phyloP scores from a whole-genome alignment of 208 protist species.

The Trypanosoma scelopori region DNA sequence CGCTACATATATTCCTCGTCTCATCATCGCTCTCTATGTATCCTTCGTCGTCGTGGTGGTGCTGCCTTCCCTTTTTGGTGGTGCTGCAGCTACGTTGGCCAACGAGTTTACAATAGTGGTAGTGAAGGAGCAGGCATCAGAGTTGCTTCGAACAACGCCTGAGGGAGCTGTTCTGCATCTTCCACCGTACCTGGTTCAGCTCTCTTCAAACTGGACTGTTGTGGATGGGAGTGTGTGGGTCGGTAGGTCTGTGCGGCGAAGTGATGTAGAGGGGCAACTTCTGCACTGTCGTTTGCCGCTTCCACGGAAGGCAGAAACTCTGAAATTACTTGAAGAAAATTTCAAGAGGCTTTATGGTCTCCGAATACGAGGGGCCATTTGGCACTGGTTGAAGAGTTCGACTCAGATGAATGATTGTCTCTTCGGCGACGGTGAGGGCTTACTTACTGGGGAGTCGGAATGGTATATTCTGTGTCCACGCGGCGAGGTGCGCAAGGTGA shows the following conservation, averaged over 20 bases:
- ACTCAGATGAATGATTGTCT: constrained; percentile 41
- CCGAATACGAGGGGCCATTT: constrained; percentile 32
- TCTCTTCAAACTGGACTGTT: constrained; percentile 82
- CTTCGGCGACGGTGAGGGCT: constrained; percentile 71
- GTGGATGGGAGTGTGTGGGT: constrained; percentile 37
- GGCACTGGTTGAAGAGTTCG: constrained; percentile 31
- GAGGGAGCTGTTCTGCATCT: constrained; percentile 15
- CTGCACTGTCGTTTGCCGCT: constrained; percentile 85
- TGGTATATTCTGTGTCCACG: constrained; percentile 71
- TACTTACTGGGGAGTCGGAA: constrained; percentile 42
- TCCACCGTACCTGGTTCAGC: constrained; percentile 35
- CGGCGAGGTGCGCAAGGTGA: constrained; percentile 51
- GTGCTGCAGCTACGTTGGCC: not conserved
- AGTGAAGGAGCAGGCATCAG: constrained; percentile 3
- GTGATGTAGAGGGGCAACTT: constrained; percentile 18
- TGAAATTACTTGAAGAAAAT: constrained; percentile 27
- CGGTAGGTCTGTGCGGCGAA: constrained; percentile 8
- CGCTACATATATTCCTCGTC: not conserved
- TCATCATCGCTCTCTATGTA: not conserved
- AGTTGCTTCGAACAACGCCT: constrained; percentile 14
- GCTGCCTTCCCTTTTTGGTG: not conserved
- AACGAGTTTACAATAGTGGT: constrained; percentile 26
- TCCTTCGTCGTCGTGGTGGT: constrained; percentile 4
- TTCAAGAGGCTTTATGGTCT: constrained; percentile 33
- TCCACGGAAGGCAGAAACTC: constrained; percentile 31